Base-by-base conservation (phyloP, 2,329 filamentous ascomycete genomes). In the Nakataea oryzae region DNA sequence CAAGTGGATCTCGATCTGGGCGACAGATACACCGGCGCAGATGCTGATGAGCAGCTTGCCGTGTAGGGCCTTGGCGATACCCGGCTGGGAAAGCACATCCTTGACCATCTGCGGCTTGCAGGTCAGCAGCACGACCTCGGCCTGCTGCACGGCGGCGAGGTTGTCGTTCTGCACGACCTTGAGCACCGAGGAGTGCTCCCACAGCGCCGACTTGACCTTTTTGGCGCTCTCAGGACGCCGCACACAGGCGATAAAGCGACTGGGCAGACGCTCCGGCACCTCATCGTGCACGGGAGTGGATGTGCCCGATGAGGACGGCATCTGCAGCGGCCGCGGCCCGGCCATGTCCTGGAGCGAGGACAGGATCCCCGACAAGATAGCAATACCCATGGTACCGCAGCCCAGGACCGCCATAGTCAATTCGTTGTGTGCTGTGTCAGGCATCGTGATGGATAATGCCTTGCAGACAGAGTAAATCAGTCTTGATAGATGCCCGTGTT, bases 21-120 rank as follows among this genome's bases (percentile, higher is more conserved):
- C 74, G 21, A 85, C 83, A 2, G 87, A 86, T 27, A 95, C 84
- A 63, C 92, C 92, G 5, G 90, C 90, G 64, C 89, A 85, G 67
- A 96, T 91, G 69, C 85, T 90, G 72, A 96, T 88, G 54, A 96
- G 79, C 6, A 96, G 81, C 74, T 96, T 96, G 56, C 89, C 90
- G 64, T 83, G 78, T 17, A 96, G 81, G 1, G 66, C 91, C 65
- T 87, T 82, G 60, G 79, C 78, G 77, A 96, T 89, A 58, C 88
- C 89, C 3, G 84, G 75, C 63, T 83, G 83, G 62, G 79, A 77
- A 1, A 96, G 81, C 57, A 96, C 82, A 17, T 85, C 84, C 63
- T 82, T 79, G 64, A 90, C 85, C 78, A 87, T 87, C 70, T 89
- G 84, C 1, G 91, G 89, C 75, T 96, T 95, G 80, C 91, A 96